Conservation (phyloP, 768 basidiomycete genomes). For the Leccinellum albellum region DNA sequence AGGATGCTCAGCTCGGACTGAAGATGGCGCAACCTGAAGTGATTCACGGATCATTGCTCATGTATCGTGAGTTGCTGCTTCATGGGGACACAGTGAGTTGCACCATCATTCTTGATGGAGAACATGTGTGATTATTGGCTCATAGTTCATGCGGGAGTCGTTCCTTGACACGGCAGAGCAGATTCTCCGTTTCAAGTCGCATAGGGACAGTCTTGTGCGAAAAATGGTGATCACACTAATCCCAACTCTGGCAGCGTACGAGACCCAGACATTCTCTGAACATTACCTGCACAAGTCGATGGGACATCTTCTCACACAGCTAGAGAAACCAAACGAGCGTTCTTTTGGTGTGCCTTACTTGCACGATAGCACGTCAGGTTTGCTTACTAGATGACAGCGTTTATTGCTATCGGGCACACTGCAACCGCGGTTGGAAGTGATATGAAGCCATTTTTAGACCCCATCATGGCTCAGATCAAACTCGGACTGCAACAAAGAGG, state of each 20-base stretch:
- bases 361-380: slow-evolving; percentile 4
- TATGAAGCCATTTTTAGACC: slow-evolving; percentile 94
- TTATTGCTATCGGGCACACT: slow-evolving; percentile 94
- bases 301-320: slow-evolving; percentile 82
- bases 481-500: slow-evolving; percentile 83
- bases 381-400: slow-evolving; percentile 49
- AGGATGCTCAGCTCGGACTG: slow-evolving; percentile 81
- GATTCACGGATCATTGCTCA: slow-evolving; percentile 89
- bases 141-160: slow-evolving; percentile 82
- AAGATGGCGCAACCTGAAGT: slow-evolving; percentile 80
- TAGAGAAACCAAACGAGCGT: slow-evolving; percentile 86
- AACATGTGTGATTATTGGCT: not conserved
- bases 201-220: slow-evolving; percentile 83
- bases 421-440: slow-evolving; percentile 88
- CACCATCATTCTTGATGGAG: not conserved
- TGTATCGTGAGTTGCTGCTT: slow-evolving; percentile 85
- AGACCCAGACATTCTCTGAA: slow-evolving; percentile 87
- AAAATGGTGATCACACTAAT: slow-evolving; percentile 96
- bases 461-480: slow-evolving; percentile 86
- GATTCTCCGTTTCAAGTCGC: slow-evolving; percentile 82
- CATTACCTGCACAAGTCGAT: slow-evolving; percentile 92
- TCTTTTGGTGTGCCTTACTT: slow-evolving; percentile 59
- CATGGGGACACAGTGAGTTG: slow-evolving; percentile 88
- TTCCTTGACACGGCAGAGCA: slow-evolving; percentile 87
- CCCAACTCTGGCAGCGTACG: slow-evolving; percentile 90